Evolutionary conservation across 2,329 filamentous ascomycete species (phyloP).

Genomic region (Neurospora sp.): DNA sequence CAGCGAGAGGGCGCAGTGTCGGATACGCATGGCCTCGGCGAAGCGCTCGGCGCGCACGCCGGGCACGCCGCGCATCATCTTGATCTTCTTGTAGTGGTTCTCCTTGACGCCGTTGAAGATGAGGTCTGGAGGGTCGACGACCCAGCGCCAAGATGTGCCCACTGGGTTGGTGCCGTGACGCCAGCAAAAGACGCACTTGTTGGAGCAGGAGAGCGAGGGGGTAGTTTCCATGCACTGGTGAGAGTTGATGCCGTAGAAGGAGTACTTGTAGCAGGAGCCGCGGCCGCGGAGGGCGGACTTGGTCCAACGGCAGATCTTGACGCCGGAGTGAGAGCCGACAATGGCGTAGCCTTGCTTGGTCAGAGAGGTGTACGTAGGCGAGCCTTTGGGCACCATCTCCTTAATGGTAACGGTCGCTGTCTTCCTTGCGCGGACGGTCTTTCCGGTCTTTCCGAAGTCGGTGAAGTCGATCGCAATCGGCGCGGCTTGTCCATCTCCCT

Average conservation of each 20-base stretch:
- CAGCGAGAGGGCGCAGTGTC: slow-evolving; percentile 83
- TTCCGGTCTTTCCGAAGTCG: slow-evolving; percentile 47
- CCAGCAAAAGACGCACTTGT: slow-evolving; percentile 99
- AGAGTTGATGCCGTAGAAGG: slow-evolving; percentile 92
- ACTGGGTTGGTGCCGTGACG: slow-evolving; percentile 95
- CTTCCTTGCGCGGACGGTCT: slow-evolving; percentile 28
- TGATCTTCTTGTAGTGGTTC: slow-evolving; percentile 94
- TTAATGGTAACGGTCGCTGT: slow-evolving; percentile 45
- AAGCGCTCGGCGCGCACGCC: slow-evolving; percentile 88
- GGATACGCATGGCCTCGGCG: slow-evolving; percentile 82
- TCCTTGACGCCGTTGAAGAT: slow-evolving; percentile 88
- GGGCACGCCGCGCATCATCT: slow-evolving; percentile 89
- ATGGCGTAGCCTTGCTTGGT: slow-evolving; percentile 97
- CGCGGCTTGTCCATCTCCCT: slow-evolving; percentile 25
- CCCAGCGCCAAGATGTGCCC: slow-evolving; percentile 93
- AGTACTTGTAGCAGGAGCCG: slow-evolving; percentile 95
- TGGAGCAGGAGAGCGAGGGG: slow-evolving; percentile 87
- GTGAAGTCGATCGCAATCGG: slow-evolving; percentile 81
- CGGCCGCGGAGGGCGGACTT: slow-evolving; percentile 90
- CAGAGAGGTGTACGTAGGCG: slow-evolving; percentile 77
- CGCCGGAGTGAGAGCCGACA: slow-evolving; percentile 87
- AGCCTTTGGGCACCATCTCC: slow-evolving; percentile 89
- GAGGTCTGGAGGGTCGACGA: slow-evolving; percentile 79
- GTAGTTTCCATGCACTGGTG: slow-evolving; percentile 99
- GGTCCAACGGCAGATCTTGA: slow-evolving; percentile 98